phyloP scores from a whole-genome alignment of 2,329 filamentous ascomycete genomes.

The Fusarium sp. region DNA sequence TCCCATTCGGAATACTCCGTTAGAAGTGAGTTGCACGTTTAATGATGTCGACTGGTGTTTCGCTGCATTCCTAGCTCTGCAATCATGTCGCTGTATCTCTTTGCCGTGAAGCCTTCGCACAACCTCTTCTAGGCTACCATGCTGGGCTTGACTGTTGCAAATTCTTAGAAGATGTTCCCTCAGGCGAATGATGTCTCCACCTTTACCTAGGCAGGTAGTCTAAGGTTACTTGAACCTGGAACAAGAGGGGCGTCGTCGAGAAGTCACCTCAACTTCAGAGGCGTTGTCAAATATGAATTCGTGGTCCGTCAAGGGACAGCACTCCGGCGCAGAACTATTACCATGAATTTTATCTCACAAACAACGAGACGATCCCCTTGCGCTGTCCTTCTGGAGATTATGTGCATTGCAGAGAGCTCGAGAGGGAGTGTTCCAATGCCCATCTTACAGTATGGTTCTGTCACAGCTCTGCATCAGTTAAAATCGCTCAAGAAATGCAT shows the following conservation, averaged over 20 bases:
- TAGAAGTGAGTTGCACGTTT: conserved; percentile 7
- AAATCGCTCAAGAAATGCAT: conserved; percentile 61
- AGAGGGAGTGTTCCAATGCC: conserved; percentile 1
- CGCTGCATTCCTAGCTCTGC: conserved; percentile 3
- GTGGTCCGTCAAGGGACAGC: conserved; percentile 62
- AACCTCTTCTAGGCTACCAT: conserved; percentile 24
- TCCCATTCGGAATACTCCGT: not conserved
- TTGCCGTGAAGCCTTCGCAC: conserved; percentile 43
- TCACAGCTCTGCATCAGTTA: conserved; percentile 64
- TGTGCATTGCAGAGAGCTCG: conserved; percentile 48
- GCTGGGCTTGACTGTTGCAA: conserved; percentile 16
- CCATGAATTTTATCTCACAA: conserved; percentile 65
- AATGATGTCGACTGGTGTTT: conserved; percentile 12
- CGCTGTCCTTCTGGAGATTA: conserved; percentile 64
- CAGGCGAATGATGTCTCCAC: conserved; percentile 62
- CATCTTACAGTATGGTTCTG: conserved; percentile 61
- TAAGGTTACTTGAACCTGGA: conserved; percentile 66
- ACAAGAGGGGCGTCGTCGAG: conserved; percentile 63
- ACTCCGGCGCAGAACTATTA: conserved; percentile 65
- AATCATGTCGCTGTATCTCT: not conserved
- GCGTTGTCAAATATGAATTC: conserved; percentile 55
- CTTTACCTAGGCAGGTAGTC: conserved; percentile 60
- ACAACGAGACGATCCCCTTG: conserved; percentile 62
- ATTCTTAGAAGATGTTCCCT: conserved; percentile 50
- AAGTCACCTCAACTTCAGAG: conserved; percentile 59